Percentiles rank a stretch among this genome's conserved stretches.
Conservation (phyloP, 768 basidiomycete species). For the Pisolithus microcarpus region DNA sequence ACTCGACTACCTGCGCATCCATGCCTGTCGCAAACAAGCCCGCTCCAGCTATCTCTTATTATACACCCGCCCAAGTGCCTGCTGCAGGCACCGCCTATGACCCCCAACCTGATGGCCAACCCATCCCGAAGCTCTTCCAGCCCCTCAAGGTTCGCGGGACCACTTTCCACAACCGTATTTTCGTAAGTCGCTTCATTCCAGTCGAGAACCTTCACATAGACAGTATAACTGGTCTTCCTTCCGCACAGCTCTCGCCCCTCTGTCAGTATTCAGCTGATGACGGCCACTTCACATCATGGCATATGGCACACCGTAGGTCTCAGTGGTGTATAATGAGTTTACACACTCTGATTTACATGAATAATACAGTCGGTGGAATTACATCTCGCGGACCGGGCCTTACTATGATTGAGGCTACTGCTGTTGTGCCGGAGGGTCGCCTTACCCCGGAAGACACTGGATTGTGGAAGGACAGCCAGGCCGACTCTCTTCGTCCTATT, state of each 20-base stretch:
- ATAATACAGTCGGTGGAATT: constrained; percentile 34
- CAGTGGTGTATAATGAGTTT: constrained; percentile 22
- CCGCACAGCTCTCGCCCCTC: constrained; percentile 54
- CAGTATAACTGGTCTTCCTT: neutral
- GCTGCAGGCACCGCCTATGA: constrained; percentile 39
- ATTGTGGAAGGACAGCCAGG: constrained; percentile 62
- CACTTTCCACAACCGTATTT: constrained; percentile 71
- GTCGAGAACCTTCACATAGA: constrained; percentile 11
- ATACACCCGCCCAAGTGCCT: constrained; percentile 39
- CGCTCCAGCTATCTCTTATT: constrained; percentile 38
- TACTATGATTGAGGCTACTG: constrained; percentile 60
- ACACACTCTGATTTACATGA: neutral
- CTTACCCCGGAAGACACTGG: constrained; percentile 62
- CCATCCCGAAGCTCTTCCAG: constrained; percentile 49
- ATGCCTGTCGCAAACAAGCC: constrained; percentile 26
- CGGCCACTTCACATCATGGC: constrained; percentile 78
- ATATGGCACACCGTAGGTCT: constrained; percentile 68
- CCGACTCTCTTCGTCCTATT: constrained; percentile 56
- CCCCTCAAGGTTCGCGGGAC: constrained; percentile 54
- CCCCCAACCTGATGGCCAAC: constrained; percentile 33
- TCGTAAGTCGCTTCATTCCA: constrained; percentile 33
- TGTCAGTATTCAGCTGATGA: constrained; percentile 73
- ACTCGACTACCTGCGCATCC: neutral
- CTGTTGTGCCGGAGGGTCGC: constrained; percentile 53
- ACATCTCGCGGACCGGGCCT: constrained; percentile 48